phyloP scores from a whole-genome alignment of 805 yeast genomes.

The Clavispora santaluciae region DNA sequence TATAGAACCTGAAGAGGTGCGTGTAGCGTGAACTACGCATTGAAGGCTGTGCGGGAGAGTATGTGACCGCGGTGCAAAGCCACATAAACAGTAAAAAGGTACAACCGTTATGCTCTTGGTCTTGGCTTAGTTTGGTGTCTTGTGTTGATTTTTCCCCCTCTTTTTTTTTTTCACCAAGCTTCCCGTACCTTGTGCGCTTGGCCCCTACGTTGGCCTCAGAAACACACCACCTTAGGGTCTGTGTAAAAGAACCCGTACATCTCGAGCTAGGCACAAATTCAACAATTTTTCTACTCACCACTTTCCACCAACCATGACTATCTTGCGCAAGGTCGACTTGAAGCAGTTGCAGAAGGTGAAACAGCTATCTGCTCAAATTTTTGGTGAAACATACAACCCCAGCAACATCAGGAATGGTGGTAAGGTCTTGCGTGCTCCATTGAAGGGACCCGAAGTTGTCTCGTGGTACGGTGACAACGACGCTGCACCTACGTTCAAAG shows the following conservation, averaged over 20 bases:
- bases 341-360: conserved; percentile 45
- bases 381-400: conserved; percentile 71
- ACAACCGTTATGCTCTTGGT: no score
- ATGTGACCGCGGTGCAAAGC: neutral
- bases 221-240: no score
- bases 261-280: neutral
- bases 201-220: no score
- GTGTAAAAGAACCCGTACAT: conserved; percentile 4
- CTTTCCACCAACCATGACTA: neutral
- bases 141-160: no score
- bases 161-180: no score
- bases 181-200: no score
- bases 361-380: conserved; percentile 59
- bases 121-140: no score
- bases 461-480: conserved; percentile 68
- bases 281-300: neutral
- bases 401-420: conserved; percentile 62
- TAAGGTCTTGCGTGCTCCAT: conserved; percentile 59
- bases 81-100: neutral
- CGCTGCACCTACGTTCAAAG: conserved; percentile 59
- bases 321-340: conserved; percentile 1
- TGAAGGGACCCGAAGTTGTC: conserved; percentile 68
- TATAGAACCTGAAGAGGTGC: neutral
- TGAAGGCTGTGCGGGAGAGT: neutral
- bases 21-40: neutral